Conservation (phyloP, 768 basidiomycete species). For the Sarcomyxa edulis region DNA sequence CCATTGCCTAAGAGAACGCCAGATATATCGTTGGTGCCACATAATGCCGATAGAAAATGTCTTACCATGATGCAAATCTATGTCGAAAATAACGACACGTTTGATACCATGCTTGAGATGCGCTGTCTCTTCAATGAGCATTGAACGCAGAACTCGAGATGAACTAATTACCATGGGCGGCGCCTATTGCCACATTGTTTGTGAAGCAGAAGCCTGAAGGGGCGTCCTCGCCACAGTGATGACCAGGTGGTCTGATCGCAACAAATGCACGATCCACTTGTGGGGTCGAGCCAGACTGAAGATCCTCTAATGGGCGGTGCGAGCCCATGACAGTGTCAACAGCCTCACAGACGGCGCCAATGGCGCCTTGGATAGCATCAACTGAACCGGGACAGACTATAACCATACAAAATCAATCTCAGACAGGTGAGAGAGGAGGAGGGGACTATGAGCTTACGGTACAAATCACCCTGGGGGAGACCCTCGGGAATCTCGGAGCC, state of each 20-base stretch:
- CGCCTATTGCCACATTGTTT: conserved; percentile 88
- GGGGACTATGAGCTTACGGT: conserved; percentile 60
- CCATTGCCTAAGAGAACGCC: conserved; percentile 67
- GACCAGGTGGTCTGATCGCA: conserved; percentile 85
- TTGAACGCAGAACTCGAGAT: background rate
- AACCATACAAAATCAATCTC: background rate
- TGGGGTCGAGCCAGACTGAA: conserved; percentile 5
- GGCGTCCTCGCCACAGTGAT: conserved; percentile 88
- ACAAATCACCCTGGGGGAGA: conserved; percentile 75
- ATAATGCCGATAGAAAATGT: background rate
- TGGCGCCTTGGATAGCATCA: conserved; percentile 73
- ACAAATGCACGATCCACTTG: conserved; percentile 61
- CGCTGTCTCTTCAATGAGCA: conserved; percentile 44
- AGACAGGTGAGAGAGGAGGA: conserved; percentile 3
- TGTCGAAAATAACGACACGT: conserved; percentile 83
- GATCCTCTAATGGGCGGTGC: conserved; percentile 2
- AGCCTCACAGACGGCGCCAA: conserved; percentile 84
- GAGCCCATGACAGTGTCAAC: conserved; percentile 60
- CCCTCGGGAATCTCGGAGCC: conserved; percentile 73
- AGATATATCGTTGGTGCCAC: background rate
- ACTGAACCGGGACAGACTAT: conserved; percentile 77
- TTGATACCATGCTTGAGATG: conserved; percentile 75
- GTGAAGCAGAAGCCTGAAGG: conserved; percentile 95
- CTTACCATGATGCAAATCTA: conserved; percentile 86
- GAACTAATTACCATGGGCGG: conserved; percentile 70